Evolutionary conservation across 2,329 filamentous ascomycete genomes (phyloP), one percentile per base, ranked within the genome.

Genomic region (Fusarium paranaense): DNA sequence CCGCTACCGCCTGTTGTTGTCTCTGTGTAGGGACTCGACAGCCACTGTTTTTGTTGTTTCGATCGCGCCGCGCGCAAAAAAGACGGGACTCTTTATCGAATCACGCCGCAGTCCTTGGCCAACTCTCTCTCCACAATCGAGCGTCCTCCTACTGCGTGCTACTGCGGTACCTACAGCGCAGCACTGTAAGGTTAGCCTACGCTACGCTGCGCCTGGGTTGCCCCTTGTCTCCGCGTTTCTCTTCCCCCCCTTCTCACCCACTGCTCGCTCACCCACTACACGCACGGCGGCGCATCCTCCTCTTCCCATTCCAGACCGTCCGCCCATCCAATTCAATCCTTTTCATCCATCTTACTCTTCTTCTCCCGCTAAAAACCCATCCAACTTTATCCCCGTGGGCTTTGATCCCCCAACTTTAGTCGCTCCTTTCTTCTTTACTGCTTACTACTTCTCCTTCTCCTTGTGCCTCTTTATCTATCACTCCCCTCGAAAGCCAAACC

Each of bases 151-250:
- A 33, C 40, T 27, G 37, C 30, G 54, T 47, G 38, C 62, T 58
- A 60, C 60, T 62, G 54, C 33, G n/a, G 32, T 33, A 25, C 47
- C 22, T 25, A 58, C 40, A 60, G 54, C 56, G 27, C 35, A 66
- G 71, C 66, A 60, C 59, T 66, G 35, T 35, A 35, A 35, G 33
- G 30, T 27, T 45, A 37, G 18, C 57, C 30, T 56, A 32, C 58
- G 13, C 22, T 37, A 16, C 37, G 57, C 30, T 45, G 47, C 47
- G 47, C 22, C 63, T 69, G 38, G 65, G 50, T 38, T 71, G 38
- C 75, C 74, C 75, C 75, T 76, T 69, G 72, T 72, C 75, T 72
- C 66, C 66, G 72, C 66, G 72, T 60, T 76, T 73, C 64, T 67
- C 68, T 62, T 73, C 72, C 65, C 69, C 68, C 66, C 74, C 70